A percentile compares a stretch with the other conserved stretches of the same genome.
Conservation (phyloP, 495 filamentous ascomycete genomes). For the Lophium mytilinum region DNA sequence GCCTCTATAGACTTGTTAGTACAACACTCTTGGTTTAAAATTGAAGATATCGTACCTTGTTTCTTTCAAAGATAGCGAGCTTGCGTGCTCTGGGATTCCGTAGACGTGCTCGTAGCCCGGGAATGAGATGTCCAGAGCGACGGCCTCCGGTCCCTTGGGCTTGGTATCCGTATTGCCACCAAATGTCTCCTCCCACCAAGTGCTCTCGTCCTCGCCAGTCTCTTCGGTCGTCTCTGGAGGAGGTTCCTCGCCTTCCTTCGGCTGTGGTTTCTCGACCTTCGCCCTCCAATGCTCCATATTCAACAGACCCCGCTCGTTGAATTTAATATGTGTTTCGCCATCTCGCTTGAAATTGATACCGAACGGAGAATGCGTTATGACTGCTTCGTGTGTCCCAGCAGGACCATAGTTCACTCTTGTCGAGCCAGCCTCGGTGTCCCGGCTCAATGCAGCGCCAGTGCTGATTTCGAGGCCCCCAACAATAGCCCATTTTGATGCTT, state of each 20-base stretch:
- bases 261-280: slow-evolving; percentile 63
- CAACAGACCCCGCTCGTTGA: slow-evolving; percentile 79
- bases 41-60: slow-evolving; percentile 66
- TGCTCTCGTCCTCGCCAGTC: slow-evolving; percentile 62
- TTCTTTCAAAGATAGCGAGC: slow-evolving; percentile 76
- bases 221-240: slow-evolving; percentile 36
- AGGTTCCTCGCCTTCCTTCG: slow-evolving; percentile 43
- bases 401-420: slow-evolving; percentile 80
- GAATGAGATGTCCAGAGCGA: slow-evolving; percentile 86
- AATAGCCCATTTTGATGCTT: slow-evolving; percentile 76
- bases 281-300: slow-evolving; percentile 94
- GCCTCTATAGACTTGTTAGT: slow-evolving; percentile 40
- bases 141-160: slow-evolving; percentile 80
- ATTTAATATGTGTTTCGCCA: slow-evolving; percentile 69
- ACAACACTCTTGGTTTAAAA: background rate
- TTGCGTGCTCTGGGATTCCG: slow-evolving; percentile 90
- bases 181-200: slow-evolving; percentile 96
- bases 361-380: slow-evolving; percentile 78
- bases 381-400: slow-evolving; percentile 62
- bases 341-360: slow-evolving; percentile 76
- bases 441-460: slow-evolving; percentile 54
- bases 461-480: slow-evolving; percentile 68
- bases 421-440: slow-evolving; percentile 49
- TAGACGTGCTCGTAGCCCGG: slow-evolving; percentile 86
- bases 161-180: slow-evolving; percentile 91